Conservation (phyloP, 352 stramenopile genomes). For the Globisporangium mamillatum region DNA sequence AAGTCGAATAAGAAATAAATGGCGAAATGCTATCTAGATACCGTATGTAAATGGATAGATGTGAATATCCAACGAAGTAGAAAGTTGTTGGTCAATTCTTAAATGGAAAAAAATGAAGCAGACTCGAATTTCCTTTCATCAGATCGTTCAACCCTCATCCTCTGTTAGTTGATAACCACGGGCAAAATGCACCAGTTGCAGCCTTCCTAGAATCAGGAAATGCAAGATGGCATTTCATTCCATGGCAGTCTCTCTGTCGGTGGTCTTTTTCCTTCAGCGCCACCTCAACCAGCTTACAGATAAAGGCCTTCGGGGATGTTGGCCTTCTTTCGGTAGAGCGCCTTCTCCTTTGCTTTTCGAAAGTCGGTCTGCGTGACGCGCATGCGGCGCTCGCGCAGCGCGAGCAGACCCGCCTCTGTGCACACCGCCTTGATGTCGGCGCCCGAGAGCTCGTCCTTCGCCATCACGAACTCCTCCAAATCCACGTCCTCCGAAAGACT, state of each 20-base stretch:
- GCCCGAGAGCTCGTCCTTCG: constrained; percentile 99
- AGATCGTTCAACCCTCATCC: background rate
- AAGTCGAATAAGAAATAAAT: constrained; percentile 3
- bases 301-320: constrained; percentile 99
- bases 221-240: background rate
- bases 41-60: constrained; percentile 8
- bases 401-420: constrained; percentile 99
- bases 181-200: background rate
- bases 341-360: constrained; percentile 99
- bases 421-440: constrained; percentile 99
- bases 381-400: constrained; percentile 98
- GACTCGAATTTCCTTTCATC: constrained; percentile 1
- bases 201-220: background rate
- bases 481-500: constrained; percentile 98
- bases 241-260: background rate
- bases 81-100: background rate
- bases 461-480: constrained; percentile 99
- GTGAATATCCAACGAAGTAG: background rate
- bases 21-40: background rate
- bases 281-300: constrained; percentile 70
- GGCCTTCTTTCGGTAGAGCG: constrained; percentile 99
- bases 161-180: background rate
- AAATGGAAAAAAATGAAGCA: constrained; percentile 11
- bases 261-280: background rate
- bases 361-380: constrained; percentile 99